Evolutionary conservation across 2,329 filamentous ascomycete genomes (phyloP), one percentile per base, ranked within the genome.

Genomic region (Trematosphaeria pertusa): DNA sequence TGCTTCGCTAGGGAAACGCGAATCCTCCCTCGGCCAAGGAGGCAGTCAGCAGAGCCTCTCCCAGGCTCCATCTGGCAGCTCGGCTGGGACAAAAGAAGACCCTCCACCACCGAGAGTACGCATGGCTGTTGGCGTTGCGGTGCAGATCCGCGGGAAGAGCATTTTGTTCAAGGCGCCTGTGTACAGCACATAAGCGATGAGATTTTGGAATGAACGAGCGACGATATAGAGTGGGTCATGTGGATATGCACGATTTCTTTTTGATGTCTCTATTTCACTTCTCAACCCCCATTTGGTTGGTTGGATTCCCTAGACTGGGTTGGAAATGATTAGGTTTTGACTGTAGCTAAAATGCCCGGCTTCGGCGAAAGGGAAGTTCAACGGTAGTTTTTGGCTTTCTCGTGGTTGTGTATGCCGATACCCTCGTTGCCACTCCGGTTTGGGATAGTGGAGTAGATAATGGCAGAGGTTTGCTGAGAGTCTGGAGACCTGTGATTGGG

Each of bases 111-210:
- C 73, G 19, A 65, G 76, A 11, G 77, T 80, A 32, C 68, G 77
- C n/a, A 65, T 80, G 64, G 71, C 76, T 12, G 75, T 74, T 9
- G 76, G 76, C 22, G 65, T 79, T 33, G 71, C 73, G 6, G 76
- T 79, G n/a, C 69, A 73, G 48, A 74, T 80, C 26, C 70, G 77
- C 36, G 75, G 76, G n/a, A 74, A 76, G 53, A 73, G 70, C 32
- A 73, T 80, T 24, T 58, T 80, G 55, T 73, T 76, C 42, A 79
- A 79, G 61, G 77, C 78, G 43, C 76, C 77, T 4, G 75, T 79
- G 10, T 78, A 70, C 56, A 70, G 64, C 58, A 70, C 65, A 26
- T 69, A 53, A 65, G 36, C 10, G 10, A 6, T n/a, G 11, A 19
- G 14, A 14, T 18, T 7, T 33, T 34, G 15, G 34, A 41, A 28